A percentile compares a stretch with the other conserved stretches of the same genome.
phyloP scores from a whole-genome alignment of 2,329 filamentous ascomycete genomes.

The Phialemonium atrogriseum region DNA sequence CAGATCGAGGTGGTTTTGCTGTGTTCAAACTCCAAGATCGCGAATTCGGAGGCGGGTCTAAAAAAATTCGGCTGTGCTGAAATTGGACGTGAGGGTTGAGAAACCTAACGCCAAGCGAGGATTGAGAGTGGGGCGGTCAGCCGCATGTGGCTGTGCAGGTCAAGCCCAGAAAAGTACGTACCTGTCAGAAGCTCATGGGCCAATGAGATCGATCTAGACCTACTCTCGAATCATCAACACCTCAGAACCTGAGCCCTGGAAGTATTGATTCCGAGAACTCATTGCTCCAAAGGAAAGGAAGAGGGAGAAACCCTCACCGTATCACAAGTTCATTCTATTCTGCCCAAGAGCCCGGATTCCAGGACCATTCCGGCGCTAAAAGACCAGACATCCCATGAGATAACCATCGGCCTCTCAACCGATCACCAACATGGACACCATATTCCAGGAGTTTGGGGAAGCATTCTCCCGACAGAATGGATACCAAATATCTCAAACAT shows the following conservation, averaged over 20 bases:
- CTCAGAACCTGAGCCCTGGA: too few species aligned
- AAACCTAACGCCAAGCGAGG: neutral
- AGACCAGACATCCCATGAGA: too few species aligned
- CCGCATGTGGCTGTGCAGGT: constrained; percentile 2
- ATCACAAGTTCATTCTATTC: too few species aligned
- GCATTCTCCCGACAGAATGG: constrained; percentile 61
- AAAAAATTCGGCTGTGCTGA: constrained; percentile 4
- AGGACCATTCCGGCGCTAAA: too few species aligned
- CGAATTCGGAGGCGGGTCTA: constrained; percentile 1
- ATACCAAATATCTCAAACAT: constrained; percentile 62
- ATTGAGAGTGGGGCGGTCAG: neutral
- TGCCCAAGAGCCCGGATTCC: too few species aligned
- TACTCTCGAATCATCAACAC: too few species aligned
- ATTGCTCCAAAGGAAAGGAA: too few species aligned
- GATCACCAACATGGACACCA: constrained; percentile 53
- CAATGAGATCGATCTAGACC: constrained; percentile 16
- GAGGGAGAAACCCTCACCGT: too few species aligned
- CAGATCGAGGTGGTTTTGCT: constrained; percentile 29
- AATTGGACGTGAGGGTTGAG: constrained; percentile 21
- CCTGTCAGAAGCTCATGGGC: neutral
- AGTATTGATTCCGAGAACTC: too few species aligned
- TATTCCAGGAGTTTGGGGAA: constrained; percentile 65
- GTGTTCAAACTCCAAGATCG: constrained; percentile 4
- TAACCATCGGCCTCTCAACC: too few species aligned
- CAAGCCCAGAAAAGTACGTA: neutral